Evolutionary conservation across 208 protist genomes (phyloP).

Genomic region (Naegleria gruberi): DNA sequence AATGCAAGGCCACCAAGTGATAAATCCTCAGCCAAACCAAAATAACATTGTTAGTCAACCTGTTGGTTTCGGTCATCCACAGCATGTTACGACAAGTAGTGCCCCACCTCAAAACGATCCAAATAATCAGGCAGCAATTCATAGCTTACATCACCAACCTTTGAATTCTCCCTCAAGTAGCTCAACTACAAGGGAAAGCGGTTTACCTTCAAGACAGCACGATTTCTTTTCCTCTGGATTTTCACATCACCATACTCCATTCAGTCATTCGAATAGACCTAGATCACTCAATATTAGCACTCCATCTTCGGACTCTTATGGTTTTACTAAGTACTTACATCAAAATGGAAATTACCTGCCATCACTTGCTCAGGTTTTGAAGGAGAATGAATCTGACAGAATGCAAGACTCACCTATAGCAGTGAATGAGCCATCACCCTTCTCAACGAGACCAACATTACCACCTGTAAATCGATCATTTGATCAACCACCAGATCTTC

Average conservation of each 20-base stretch:
- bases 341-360: background rate
- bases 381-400: background rate
- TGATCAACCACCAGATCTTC: background rate
- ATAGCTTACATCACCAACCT: background rate
- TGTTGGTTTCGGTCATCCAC: too few species aligned
- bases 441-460: background rate
- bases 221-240: too few species aligned
- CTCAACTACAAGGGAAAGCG: too few species aligned
- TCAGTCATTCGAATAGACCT: too few species aligned
- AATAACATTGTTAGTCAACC: too few species aligned
- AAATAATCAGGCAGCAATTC: background rate
- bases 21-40: too few species aligned
- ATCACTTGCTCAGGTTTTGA: background rate
- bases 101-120: background rate
- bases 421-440: background rate
- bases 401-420: background rate
- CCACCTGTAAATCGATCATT: background rate
- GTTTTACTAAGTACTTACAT: background rate
- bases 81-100: background rate
- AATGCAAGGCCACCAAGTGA: too few species aligned
- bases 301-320: background rate
- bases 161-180: too few species aligned
- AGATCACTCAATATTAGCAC: background rate
- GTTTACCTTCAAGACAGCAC: too few species aligned
- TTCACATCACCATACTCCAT: too few species aligned